Conservation (phyloP, 345 rosid genomes). For the Mercurialis annua region DNA sequence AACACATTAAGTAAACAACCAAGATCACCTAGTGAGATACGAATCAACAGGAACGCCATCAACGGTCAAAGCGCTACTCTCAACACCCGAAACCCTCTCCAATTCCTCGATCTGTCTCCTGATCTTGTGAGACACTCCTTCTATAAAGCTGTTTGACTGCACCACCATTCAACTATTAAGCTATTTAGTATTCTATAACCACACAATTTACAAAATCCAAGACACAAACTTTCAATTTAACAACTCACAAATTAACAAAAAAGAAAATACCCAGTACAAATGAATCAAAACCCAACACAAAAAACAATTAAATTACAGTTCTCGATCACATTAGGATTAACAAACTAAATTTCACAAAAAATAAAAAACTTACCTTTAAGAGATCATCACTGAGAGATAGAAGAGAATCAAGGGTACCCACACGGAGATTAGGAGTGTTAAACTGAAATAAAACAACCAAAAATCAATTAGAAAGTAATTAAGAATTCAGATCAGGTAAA, state of each 20-base stretch:
- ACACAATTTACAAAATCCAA: not conserved
- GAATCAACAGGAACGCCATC: constrained; percentile 98
- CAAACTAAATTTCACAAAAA: not conserved
- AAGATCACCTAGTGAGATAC: constrained; percentile 82
- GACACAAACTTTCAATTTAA: not conserved
- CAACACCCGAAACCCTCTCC: constrained; percentile 80
- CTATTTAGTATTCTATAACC: not conserved
- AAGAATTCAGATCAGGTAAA: constrained; percentile 12
- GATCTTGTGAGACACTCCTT: constrained; percentile 92
- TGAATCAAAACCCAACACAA: not conserved
- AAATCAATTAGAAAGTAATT: not conserved
- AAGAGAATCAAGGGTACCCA: constrained; percentile 95
- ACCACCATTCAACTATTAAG: not conserved
- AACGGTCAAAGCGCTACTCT: constrained; percentile 80
- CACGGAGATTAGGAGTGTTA: constrained; percentile 93
- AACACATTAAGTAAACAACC: not conserved
- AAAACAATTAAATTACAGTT: not conserved
- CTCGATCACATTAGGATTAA: too few relatives aligned
- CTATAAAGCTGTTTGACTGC: constrained; percentile 88
- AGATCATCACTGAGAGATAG: constrained; percentile 96
- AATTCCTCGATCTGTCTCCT: constrained; percentile 97
- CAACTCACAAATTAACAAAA: not conserved
- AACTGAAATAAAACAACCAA: constrained; percentile 47
- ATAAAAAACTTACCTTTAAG: constrained; percentile 51
- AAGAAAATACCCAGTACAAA: not conserved